Percentiles rank a stretch among this genome's conserved stretches.
Conservation (phyloP, 352 stramenopile genomes). For the Globisporangium paroecandrum region DNA sequence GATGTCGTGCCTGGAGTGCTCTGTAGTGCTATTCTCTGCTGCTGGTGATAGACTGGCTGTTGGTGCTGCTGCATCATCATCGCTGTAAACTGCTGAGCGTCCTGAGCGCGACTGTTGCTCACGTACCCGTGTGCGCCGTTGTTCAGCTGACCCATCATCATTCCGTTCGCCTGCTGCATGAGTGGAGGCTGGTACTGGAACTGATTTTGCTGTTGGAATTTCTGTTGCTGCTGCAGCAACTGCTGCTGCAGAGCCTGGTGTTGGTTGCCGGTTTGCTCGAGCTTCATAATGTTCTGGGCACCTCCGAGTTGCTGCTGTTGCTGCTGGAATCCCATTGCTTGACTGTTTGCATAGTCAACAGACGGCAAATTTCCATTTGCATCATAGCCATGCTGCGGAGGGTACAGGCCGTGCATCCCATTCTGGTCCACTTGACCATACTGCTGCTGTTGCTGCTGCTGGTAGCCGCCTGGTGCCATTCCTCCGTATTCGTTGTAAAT, state of each 20-base stretch:
- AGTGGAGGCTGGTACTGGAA: conserved; percentile 57
- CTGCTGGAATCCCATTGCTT: conserved; percentile 21
- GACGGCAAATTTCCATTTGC: conserved; percentile 17
- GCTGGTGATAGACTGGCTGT: conserved; percentile 26
- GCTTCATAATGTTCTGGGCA: conserved; percentile 25
- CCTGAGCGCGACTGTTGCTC: conserved; percentile 12
- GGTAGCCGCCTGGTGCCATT: conserved; percentile 20
- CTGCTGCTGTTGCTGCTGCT: conserved; percentile 24
- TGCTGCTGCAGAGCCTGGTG: conserved; percentile 50
- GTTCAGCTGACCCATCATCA: conserved; percentile 30
- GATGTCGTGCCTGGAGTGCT: conserved; percentile 40
- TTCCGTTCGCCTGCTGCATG: conserved; percentile 37
- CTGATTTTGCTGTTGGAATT: conserved; percentile 43
- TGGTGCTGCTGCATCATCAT: conserved; percentile 71
- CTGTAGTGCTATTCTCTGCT: conserved; percentile 31
- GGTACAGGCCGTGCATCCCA: conserved; percentile 28
- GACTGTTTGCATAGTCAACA: conserved; percentile 33
- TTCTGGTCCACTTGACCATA: conserved; percentile 32
- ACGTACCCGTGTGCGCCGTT: conserved; percentile 24
- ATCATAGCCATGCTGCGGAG: conserved; percentile 14
- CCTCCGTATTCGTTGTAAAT: conserved; percentile 48
- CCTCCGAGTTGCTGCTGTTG: conserved; percentile 20
- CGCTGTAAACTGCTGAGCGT: conserved; percentile 41
- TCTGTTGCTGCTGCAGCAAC: conserved; percentile 49
- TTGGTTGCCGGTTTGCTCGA: conserved; percentile 39